A percentile compares a stretch with the other conserved stretches of the same genome.
These are phyloP conservation scores for Cardamine chenopodiifolia DNA, from an alignment of 345 rosid species.

Conservation along the genomic window DNA sequence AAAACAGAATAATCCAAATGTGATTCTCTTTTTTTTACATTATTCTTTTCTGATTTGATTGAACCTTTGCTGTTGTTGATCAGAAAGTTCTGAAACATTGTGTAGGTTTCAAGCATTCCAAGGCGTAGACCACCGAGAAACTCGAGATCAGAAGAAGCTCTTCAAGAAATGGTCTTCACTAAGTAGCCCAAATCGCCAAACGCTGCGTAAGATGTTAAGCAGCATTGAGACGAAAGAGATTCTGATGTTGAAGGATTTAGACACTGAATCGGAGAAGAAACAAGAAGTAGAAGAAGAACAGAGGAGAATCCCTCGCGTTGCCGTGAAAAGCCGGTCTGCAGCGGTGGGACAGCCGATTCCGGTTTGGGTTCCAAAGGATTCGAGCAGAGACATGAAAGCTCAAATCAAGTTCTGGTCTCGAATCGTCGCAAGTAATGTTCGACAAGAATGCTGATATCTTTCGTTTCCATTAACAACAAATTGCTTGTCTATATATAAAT, in stretches of 20 bases:
- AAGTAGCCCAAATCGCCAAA: constrained; percentile 21
- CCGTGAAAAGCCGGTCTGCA: constrained; percentile 42
- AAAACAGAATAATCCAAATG: constrained; percentile 33
- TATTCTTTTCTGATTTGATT: not conserved
- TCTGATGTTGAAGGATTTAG: constrained; percentile 54
- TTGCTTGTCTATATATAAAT: constrained; percentile 4
- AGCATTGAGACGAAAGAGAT: constrained; percentile 55
- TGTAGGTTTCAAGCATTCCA: constrained; percentile 42
- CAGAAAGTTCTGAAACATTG: not conserved
- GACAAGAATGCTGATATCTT: constrained; percentile 48
- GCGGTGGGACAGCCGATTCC: constrained; percentile 51
- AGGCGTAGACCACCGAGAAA: constrained; percentile 53
- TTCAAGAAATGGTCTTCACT: constrained; percentile 24
- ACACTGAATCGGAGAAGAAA: constrained; percentile 49
- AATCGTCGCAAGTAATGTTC: constrained; percentile 70
- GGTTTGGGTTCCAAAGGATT: constrained; percentile 46
- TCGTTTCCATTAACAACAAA: constrained; percentile 16
- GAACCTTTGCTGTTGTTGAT: not conserved
- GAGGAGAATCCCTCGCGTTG: constrained; percentile 18
- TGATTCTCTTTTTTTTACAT: not conserved
- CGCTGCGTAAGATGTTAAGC: constrained; percentile 48
- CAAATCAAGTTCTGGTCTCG: constrained; percentile 76
- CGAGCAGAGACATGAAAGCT: constrained; percentile 59
- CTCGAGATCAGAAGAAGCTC: constrained; percentile 43
- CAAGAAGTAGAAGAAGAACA: constrained; percentile 39